Evolutionary conservation across 306 rosid genomes (phyloP), one percentile per base, ranked within the genome.

Genomic region (Prunus padus): DNA sequence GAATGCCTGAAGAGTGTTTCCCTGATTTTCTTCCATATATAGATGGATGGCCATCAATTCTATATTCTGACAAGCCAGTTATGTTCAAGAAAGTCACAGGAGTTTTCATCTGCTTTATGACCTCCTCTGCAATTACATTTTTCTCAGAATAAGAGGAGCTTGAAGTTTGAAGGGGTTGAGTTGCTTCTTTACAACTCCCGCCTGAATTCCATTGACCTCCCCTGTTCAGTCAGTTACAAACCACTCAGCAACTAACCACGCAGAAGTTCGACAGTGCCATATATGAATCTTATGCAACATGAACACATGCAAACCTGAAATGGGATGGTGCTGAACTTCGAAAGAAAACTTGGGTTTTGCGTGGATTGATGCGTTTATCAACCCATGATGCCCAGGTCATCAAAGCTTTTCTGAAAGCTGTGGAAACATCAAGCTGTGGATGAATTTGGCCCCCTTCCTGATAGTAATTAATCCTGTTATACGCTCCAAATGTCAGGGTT

Each of bases 121-220:
- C 93, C 73, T 90, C 89, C 64, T 86, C 91, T 73, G 83, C 75
- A 61, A 95, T 85, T 15, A 59, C 15, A 62, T 79, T 92, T 80
- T 85, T 95, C 84, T 90, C 93, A 1, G 88, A 72, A 50, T 78
- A 69, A 14, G 30, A 3, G n/a, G 68, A 59, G 50, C 71, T 65
- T 33, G 81, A 69, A 59, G 83, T 88, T 66, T 79, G 81, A 8
- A 92, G 90, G 50, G 96, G 97, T 42, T 74, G 79, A 68, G 85
- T 84, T 18, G 89, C 92, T 67, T 90, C 97, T 15, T 12, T 80
- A 51, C 99, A 95, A 74, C 91, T 97, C 80, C 99, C 97, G 52
- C 99, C 97, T 11, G 96, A 86, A 83, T 90, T 86, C 99, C 99
- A 95, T 65, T 83, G 82, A 23, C 99, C 99, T 78, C 89, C 99